Conservation (phyloP, 2,329 filamentous ascomycete genomes). For the Microascus cirrosus region DNA sequence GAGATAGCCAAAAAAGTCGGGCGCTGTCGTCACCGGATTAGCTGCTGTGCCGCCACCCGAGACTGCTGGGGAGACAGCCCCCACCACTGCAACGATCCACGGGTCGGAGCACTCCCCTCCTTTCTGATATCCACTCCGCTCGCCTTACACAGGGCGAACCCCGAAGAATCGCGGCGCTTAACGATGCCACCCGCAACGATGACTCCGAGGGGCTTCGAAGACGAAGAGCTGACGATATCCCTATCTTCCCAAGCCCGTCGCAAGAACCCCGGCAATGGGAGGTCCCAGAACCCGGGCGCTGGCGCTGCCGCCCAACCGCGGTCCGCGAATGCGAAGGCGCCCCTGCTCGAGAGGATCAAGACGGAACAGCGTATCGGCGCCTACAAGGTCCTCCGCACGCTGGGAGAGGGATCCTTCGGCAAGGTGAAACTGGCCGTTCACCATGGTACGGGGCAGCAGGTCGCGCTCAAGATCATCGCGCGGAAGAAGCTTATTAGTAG, state of each 20-base stretch:
- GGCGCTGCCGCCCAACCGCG: constrained; percentile 19
- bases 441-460: constrained; percentile 83
- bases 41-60: not conserved
- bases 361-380: constrained; percentile 74
- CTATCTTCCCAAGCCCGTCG: constrained; percentile 55
- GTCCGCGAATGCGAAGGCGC: not conserved
- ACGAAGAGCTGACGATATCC: constrained; percentile 75
- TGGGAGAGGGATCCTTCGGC: constrained; percentile 94
- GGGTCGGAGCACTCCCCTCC: not conserved
- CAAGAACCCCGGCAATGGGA: constrained; percentile 17
- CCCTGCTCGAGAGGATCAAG: constrained; percentile 3
- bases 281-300: constrained; percentile 12
- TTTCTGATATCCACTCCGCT: not conserved
- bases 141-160: not conserved
- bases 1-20: not conserved
- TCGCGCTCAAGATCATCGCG: constrained; percentile 95
- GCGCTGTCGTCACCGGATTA: not conserved
- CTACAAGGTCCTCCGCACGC: constrained; percentile 80
- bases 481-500: constrained; percentile 91
- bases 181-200: constrained; percentile 18
- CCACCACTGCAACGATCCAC: not conserved
- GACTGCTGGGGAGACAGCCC: not conserved
- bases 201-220: constrained; percentile 53
- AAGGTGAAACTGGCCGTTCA: constrained; percentile 97
- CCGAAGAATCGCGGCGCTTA: not conserved